These are phyloP conservation scores for Cardamine resedifolia DNA, from an alignment of 345 rosid species.

Conservation along the genomic window DNA sequence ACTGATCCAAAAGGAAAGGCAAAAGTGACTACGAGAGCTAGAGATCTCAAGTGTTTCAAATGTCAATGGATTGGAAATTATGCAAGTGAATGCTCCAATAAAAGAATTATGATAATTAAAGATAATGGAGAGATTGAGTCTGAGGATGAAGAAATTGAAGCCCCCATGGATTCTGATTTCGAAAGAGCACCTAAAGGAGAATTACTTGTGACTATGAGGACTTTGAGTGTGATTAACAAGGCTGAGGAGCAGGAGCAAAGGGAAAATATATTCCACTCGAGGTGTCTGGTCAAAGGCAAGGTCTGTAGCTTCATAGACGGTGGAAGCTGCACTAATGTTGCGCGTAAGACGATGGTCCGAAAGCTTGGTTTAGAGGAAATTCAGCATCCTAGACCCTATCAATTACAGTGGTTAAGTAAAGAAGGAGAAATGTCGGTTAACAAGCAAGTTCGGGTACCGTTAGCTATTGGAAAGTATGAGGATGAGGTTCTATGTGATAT, in stretches of 20 bases:
- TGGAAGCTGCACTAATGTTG: not conserved
- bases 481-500: too few relatives aligned
- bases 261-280: not conserved
- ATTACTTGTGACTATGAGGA: not conserved
- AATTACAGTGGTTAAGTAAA: too few relatives aligned
- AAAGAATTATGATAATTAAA: not conserved
- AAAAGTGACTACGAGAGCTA: not conserved
- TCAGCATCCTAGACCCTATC: too few relatives aligned
- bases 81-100: not conserved
- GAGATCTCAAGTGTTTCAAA: not conserved
- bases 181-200: not conserved
- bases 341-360: not conserved
- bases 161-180: not conserved
- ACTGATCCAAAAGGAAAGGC: too few relatives aligned
- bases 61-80: not conserved
- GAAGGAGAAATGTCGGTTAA: too few relatives aligned
- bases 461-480: too few relatives aligned
- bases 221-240: not conserved
- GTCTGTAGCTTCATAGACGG: not conserved
- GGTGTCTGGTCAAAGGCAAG: not conserved
- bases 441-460: too few relatives aligned
- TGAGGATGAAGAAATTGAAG: not conserved
- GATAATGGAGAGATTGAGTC: not conserved
- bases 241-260: not conserved
- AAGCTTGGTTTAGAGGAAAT: too few relatives aligned